These are phyloP conservation scores for Backusella macrospora DNA, from an alignment of 192 early-diverging fungal genomes.

Conservation along the genomic window DNA sequence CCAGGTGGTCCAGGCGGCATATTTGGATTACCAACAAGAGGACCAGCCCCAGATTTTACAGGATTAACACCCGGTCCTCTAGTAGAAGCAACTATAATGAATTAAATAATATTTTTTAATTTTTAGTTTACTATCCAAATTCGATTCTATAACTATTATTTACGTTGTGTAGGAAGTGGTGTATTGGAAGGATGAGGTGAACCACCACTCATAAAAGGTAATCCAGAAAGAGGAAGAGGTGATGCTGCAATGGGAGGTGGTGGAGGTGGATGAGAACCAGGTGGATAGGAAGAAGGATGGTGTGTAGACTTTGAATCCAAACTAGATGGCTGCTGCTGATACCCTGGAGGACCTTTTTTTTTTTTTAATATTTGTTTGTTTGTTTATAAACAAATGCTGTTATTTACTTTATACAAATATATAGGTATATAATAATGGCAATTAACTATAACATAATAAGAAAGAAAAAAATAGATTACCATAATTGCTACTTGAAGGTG, in stretches of 20 bases:
- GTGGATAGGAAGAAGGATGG: slow-evolving; percentile 29
- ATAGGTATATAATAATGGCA: too few relatives aligned
- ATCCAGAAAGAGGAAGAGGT: slow-evolving; percentile 18
- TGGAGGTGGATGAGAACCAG: slow-evolving; percentile 13
- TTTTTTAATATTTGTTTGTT: background rate
- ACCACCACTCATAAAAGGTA: slow-evolving; percentile 19
- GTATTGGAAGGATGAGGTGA: slow-evolving; percentile 15
- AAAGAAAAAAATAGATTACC: background rate
- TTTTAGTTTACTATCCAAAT: background rate
- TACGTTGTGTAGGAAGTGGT: slow-evolving; percentile 25
- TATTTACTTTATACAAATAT: background rate
- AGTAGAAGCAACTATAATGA: slow-evolving; percentile 6
- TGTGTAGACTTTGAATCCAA: slow-evolving; percentile 46
- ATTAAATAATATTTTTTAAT: background rate
- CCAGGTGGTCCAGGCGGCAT: slow-evolving; percentile 1
- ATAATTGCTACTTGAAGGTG: background rate
- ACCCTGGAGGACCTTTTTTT: background rate
- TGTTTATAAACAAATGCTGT: background rate
- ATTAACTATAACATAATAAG: background rate
- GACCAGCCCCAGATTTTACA: background rate
- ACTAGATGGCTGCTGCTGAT: slow-evolving; percentile 41
- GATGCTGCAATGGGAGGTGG: background rate
- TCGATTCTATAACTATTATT: background rate
- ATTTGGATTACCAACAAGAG: background rate
- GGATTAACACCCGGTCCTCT: background rate